Base-by-base conservation (phyloP, 2,329 filamentous ascomycete species). In the Parascedosporium putredinis region DNA sequence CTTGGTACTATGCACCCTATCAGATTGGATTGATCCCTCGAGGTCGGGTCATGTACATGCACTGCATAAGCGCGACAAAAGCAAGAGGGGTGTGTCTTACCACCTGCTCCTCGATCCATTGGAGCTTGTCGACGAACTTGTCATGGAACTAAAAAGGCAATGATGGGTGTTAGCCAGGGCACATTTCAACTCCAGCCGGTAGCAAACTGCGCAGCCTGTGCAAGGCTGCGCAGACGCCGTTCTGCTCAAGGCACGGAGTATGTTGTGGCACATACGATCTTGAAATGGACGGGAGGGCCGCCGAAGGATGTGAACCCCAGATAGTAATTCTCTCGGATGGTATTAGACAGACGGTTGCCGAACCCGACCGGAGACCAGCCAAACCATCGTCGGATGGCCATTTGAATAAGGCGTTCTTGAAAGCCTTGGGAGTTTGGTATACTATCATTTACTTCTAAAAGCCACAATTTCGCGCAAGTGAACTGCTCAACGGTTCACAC, bases 61-160 rank as follows among this genome's bases (percentile, higher is more conserved):
- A n/a, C n/a, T n/a, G n/a, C n/a, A n/a, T n/a, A n/a, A 31, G 27
- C 27, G 27, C 12, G 27, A 6, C 27, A 12, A 6, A 12, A 31
- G 27, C 7, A 12, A 31, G 27, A 7, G 7, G 27, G 27, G 12
- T 7, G 7, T 20, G 10, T 40, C 56, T 54, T 61, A 83, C 80
- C 52, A 79, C 74, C 57, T 84, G 79, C 50, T 87, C 81, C 60
- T 86, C 80, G 24, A 87, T 73, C 84, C 84, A 88, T 58, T 68
- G 62, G 33, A 74, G 61, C 42, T 76, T 73, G 1, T 73, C 68
- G 0, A 86, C 79, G 57, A 84, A 88, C 40, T 75, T 72, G 36
- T 72, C 66, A 55, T 81, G 73, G 50, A 84, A 71, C 71, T 73
- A 16, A n/a, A 36, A 18, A 16, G 2, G 33, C 5, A 36, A 18